phyloP scores from a whole-genome alignment of 2,329 filamentous ascomycete species.

The Cordyceps militaris region DNA sequence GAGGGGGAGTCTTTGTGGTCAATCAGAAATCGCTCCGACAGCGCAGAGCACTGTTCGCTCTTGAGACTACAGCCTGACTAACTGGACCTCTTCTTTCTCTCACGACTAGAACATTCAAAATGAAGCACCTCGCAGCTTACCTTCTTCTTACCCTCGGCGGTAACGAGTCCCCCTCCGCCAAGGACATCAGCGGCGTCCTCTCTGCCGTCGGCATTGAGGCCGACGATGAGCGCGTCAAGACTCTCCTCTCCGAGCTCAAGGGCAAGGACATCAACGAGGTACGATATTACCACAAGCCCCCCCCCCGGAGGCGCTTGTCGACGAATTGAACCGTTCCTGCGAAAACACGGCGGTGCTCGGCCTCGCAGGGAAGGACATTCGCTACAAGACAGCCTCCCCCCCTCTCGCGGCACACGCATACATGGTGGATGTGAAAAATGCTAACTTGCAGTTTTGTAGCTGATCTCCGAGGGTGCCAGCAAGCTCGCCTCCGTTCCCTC shows the following conservation, averaged over 20 bases:
- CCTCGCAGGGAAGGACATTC: not conserved
- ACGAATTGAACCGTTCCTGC: not conserved
- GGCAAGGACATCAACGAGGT: constrained; percentile 93
- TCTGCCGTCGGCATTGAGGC: constrained; percentile 92
- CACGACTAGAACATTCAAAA: constrained; percentile 55
- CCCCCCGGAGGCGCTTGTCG: not conserved
- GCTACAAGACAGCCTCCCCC: not conserved
- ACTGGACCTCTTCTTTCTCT: constrained; percentile 3
- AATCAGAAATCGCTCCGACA: not conserved
- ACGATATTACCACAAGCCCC: constrained; percentile 28
- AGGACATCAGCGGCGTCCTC: constrained; percentile 83
- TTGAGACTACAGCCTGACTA: not conserved
- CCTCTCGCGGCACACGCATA: not conserved
- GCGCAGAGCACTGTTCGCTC: not conserved
- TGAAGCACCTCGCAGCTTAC: constrained; percentile 99
- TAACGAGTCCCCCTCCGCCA: constrained; percentile 79
- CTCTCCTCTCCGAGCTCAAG: constrained; percentile 83
- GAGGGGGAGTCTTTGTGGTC: not conserved
- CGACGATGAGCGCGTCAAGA: constrained; percentile 76
- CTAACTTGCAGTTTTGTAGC: constrained; percentile 42
- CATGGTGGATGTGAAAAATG: not conserved
- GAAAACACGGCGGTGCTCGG: not conserved
- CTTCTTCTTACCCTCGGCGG: constrained; percentile 92
- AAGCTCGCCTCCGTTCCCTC: constrained; percentile 98
- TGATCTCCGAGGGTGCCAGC: constrained; percentile 80